Base-by-base conservation (phyloP, 805 yeast species). In the Allodekkera sacchari region DNA sequence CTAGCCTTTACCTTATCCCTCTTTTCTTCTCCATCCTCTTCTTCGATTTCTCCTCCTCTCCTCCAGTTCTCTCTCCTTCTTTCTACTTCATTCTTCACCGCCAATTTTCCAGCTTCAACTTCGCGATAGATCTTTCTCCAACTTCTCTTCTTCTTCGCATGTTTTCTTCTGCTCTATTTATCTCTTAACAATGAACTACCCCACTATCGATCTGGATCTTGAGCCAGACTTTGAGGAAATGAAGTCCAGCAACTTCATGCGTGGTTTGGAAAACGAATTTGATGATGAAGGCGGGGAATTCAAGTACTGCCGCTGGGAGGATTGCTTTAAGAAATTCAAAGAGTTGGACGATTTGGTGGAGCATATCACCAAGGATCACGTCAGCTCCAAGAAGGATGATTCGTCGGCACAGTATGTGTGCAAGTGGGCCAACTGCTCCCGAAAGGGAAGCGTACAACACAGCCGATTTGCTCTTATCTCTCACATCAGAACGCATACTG, bases 401-500 rank as follows among this genome's bases (percentile, higher is more conserved):
- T 27, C 41, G 11, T 32, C 26, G 19, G 32, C 36, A 9, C 53
- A 68, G 31, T 70, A 72, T 40, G 48, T 64, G 6, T 79, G 87
- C 41, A 68, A 64, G 27, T 79, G 88, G 88, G 64, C 58, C 23
- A 68, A 63, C 7, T 79, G 88, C 47, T 52, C 67, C 10, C 41
- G 74, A 11, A 61, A 56, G 32, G 79, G 77, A 5, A 50, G 66
- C 2, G 59, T 59, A 18, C 77, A 69, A 45, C 73, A 72, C 11
- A 66, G 74, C 8, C 47, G 76, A 30, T 69, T 70, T 51, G 77
- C 80, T 1, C 59, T 81, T 20, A 60, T 75, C 1, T 63, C 80
- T 0, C 89, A 80, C 47, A 59, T 77, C 41, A 52, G 83, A 34
- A 63, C 72, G 2, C 89, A 81, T 49, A 72, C 81, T 0, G 77